phyloP scores from a whole-genome alignment of 345 rosid genomes.

The Geranium brycei region DNA sequence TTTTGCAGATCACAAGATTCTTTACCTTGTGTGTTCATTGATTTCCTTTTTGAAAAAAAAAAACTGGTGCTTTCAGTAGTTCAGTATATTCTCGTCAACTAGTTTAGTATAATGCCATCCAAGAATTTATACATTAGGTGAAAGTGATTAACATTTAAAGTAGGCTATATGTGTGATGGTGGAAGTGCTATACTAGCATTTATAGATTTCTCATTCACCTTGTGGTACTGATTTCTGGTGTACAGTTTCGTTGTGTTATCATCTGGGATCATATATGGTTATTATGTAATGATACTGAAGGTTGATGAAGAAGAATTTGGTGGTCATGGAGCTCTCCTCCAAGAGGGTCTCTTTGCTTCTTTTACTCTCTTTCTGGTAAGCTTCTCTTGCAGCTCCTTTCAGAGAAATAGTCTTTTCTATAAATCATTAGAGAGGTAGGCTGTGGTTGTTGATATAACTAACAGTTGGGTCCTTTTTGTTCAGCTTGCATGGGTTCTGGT shows the following conservation, averaged over 20 bases:
- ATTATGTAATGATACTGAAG: constrained; percentile 72
- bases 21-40: background rate
- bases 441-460: background rate
- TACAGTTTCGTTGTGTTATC: constrained; percentile 63
- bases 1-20: background rate
- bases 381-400: background rate
- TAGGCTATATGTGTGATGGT: background rate
- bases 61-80: background rate
- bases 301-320: constrained; percentile 91
- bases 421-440: background rate
- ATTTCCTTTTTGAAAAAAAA: background rate
- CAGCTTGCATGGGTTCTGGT: constrained; percentile 94
- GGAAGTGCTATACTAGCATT: background rate
- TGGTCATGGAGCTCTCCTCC: constrained; percentile 86
- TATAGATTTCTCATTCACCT: background rate
- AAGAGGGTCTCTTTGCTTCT: constrained; percentile 88
- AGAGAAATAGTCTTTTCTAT: background rate
- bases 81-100: background rate
- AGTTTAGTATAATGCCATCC: background rate
- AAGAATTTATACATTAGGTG: background rate
- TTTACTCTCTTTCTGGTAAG: constrained; percentile 78
- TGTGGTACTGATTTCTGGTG: constrained; percentile 12
- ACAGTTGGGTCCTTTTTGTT: constrained; percentile 13
- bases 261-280: constrained; percentile 64
- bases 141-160: background rate